phyloP scores from a whole-genome alignment of 208 protist genomes.

The Vickermania ingenoplastis region DNA sequence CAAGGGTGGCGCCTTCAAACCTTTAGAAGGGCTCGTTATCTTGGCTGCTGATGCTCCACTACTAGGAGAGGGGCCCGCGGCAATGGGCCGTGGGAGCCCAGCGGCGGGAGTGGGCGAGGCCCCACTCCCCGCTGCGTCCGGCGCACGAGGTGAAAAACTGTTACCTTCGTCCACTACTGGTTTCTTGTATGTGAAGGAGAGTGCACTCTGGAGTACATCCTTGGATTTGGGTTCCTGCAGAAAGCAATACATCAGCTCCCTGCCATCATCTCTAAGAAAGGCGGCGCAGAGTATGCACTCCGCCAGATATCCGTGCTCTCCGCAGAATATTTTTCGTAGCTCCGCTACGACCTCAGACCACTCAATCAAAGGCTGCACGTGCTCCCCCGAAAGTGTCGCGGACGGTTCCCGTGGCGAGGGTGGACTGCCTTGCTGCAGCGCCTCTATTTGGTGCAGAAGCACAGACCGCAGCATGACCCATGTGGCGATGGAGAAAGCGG shows the following conservation, averaged over 20 bases:
- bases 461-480: conserved; percentile 59
- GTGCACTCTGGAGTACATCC: conserved; percentile 4
- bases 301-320: conserved; percentile 16
- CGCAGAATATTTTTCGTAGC: conserved; percentile 30
- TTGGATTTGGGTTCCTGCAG: conserved; percentile 49
- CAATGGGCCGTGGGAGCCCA: neutral
- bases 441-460: conserved; percentile 34
- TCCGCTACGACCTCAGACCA: conserved; percentile 59
- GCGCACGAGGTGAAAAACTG: neutral
- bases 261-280: conserved; percentile 65
- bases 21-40: neutral
- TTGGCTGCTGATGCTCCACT: neutral
- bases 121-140: conserved; percentile 7
- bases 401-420: no score
- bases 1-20: neutral
- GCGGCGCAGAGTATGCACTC: conserved; percentile 56
- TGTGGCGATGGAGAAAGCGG: conserved; percentile 42
- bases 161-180: no score
- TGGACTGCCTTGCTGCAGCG: neutral
- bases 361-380: conserved; percentile 12
- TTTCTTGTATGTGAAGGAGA: neutral
- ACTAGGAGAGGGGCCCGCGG: neutral
- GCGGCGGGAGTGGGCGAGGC: conserved; percentile 3
- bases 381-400: neutral
- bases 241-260: conserved; percentile 71